Conservation (phyloP, 306 rosid species). For the Glycine tomentella region DNA sequence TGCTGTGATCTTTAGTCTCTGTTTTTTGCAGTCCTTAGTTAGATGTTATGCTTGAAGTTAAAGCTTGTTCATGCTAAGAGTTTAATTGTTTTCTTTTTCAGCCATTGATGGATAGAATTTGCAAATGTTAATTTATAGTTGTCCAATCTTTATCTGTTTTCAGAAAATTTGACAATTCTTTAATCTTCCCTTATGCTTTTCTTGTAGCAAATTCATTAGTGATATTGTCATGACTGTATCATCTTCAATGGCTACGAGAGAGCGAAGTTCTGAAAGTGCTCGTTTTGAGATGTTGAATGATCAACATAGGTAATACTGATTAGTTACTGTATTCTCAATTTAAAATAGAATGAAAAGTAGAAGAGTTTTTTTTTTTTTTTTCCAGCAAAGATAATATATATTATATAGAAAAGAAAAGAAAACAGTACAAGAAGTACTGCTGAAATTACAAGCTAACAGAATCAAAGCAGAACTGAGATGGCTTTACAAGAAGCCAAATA, state of each 20-base stretch:
- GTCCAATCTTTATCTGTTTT: conserved; percentile 5
- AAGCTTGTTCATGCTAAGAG: conserved; percentile 14
- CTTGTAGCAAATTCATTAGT: conserved; percentile 87
- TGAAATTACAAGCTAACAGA: no score
- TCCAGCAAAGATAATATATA: no score
- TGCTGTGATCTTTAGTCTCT: conserved; percentile 23
- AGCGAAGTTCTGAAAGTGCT: conserved; percentile 83
- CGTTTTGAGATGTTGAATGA: conserved; percentile 86
- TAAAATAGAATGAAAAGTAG: conserved; percentile 11
- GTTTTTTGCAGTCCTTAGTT: conserved; percentile 18
- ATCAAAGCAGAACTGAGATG: no score
- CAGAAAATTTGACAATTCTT: conserved; percentile 1
- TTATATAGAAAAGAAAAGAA: no score
- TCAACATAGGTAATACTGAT: conserved; percentile 66
- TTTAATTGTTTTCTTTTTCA: conserved; percentile 16
- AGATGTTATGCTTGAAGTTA: conserved; percentile 30
- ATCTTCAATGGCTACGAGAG: conserved; percentile 91
- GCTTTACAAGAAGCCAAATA: no score
- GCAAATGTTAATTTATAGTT: conserved; percentile 30
- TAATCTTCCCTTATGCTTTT: conserved; percentile 39
- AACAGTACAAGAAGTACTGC: no score
- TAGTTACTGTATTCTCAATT: conserved; percentile 28
- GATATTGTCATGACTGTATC: conserved; percentile 80
- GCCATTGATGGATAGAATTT: neutral
- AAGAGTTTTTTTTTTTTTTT: no score